Percentiles rank a stretch among this genome's conserved stretches.
Conservation (phyloP, 139 green algal genomes). For the Chlorella vulgaris region DNA sequence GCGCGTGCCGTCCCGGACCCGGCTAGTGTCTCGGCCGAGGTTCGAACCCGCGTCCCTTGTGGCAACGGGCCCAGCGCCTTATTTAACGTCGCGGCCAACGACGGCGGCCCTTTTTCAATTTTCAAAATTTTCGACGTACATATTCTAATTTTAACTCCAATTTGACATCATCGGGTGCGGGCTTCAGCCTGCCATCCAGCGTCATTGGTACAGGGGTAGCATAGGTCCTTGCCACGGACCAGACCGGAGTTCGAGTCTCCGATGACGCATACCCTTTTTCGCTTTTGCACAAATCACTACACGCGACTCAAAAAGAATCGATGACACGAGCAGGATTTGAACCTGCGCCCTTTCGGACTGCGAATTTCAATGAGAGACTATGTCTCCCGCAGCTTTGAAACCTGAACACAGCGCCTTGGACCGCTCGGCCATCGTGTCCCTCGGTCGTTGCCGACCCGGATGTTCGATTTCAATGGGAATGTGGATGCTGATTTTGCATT, state of each 20-base stretch:
- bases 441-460: background rate
- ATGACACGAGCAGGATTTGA: background rate
- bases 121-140: too few species aligned
- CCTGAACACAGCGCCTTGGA: background rate
- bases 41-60: too few species aligned
- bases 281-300: background rate
- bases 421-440: background rate
- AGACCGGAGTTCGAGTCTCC: conserved; percentile 32
- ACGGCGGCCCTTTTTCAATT: too few species aligned
- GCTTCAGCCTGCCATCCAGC: too few species aligned
- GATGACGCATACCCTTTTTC: background rate
- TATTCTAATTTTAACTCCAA: too few species aligned
- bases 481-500: too few species aligned
- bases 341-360: background rate
- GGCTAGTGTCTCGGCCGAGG: too few species aligned
- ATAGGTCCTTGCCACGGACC: conserved; percentile 32
- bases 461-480: background rate
- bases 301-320: background rate
- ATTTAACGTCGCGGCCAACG: too few species aligned
- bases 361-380: background rate
- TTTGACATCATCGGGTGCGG: too few species aligned
- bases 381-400: background rate
- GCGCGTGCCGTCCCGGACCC: too few species aligned
- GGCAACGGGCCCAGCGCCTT: too few species aligned
- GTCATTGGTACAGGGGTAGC: conserved; percentile 7